phyloP scores from a whole-genome alignment of 331 rosid genomes.

The Saraca asoca region DNA sequence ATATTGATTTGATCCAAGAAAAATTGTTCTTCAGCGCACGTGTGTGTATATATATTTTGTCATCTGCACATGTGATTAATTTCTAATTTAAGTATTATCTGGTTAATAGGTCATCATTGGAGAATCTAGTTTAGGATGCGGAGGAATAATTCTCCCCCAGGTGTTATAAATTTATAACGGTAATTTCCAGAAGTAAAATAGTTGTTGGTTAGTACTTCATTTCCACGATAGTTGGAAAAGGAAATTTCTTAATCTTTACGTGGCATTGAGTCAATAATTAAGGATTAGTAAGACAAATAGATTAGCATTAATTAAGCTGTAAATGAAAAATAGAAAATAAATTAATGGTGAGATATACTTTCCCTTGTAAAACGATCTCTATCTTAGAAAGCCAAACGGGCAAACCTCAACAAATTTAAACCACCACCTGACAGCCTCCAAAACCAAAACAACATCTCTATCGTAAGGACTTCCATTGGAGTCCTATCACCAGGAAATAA shows the following conservation, averaged over 20 bases:
- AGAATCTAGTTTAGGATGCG: too few relatives aligned
- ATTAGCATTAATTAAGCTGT: neutral
- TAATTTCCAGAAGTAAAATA: neutral
- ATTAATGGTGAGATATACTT: conserved; percentile 33
- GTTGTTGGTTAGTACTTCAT: neutral
- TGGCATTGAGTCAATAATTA: conserved; percentile 26
- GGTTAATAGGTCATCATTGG: too few relatives aligned
- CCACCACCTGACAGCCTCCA: conserved; percentile 36
- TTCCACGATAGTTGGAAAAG: neutral
- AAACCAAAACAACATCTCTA: neutral
- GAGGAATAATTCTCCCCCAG: too few relatives aligned
- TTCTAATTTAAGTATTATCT: too few relatives aligned
- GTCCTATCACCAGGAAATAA: conserved; percentile 5
- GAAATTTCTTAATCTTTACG: conserved; percentile 12
- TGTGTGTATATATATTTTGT: too few relatives aligned
- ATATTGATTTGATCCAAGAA: too few relatives aligned
- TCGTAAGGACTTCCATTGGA: neutral
- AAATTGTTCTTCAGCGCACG: too few relatives aligned
- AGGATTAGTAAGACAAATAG: neutral
- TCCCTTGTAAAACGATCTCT: conserved; percentile 36
- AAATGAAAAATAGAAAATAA: neutral
- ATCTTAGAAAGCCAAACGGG: neutral
- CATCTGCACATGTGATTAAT: too few relatives aligned
- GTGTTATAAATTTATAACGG: too few relatives aligned
- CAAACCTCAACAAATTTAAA: conserved; percentile 31